Evolutionary conservation across 371 early-diverging fungal species (phyloP), one percentile per base, ranked within the genome.

Genomic region (Catenaria anguillulae): DNA sequence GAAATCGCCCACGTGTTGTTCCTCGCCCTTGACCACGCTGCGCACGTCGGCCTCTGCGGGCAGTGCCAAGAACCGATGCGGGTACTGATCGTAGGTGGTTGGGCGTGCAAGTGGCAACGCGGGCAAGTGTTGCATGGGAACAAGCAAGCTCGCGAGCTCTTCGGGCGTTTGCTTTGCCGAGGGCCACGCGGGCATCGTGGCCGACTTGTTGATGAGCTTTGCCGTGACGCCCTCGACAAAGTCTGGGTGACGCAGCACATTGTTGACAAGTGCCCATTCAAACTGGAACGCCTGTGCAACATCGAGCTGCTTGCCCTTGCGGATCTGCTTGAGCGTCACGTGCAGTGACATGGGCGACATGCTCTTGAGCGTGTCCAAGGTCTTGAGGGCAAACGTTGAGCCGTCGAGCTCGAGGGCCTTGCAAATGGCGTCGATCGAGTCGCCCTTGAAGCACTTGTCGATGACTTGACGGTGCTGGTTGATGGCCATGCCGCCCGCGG

Each of bases 211-310:
- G 37, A 91, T 77, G 63, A 97, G 75, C 36, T 76, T 74, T 13
- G 89, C 82, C 29, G 71, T 82, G 13, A 95, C 92, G 34, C 96
- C 95, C 75, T 92, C 92, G 56, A 75, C 68, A 66, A 97, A 91
- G 67, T 96, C 97, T 55, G 84, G 84, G 3, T 78, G 84, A 29
- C 67, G 62, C 76, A 90, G 70, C 68, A 90, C 86, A 68, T 84
- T 82, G 66, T 84, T 84, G 5, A 79, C 88, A 52, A 93, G 70
- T 31, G 79, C 77, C 65, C 84, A 89, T 73, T 96, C 97, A 84
- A 90, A 83, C 64, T 80, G 70, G 73, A 95, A 87, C 66, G 90
- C 90, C 59, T 83, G 77, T 13, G 81, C 81, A 67, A 97, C 81
- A 46, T 76, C 73, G 64, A 84, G 65, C n/a, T 75, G 69, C 43